Percentiles rank a stretch among this genome's conserved stretches.
phyloP scores from a whole-genome alignment of 768 basidiomycete species.

The Pisolithus microcarpus region DNA sequence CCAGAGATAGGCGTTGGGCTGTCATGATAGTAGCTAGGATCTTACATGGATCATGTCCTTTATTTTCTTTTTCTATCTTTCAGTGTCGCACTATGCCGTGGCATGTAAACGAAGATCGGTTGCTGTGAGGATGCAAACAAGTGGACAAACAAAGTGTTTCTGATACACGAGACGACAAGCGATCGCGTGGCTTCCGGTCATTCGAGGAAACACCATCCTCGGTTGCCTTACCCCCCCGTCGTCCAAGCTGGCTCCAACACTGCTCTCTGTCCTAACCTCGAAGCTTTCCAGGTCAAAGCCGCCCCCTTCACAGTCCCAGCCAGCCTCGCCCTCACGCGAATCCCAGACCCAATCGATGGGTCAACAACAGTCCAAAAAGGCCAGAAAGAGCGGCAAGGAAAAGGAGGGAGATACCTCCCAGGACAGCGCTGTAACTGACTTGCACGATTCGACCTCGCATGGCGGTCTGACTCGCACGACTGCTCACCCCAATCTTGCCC shows the following conservation, averaged over 20 bases:
- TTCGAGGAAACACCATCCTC: slow-evolving; percentile 11
- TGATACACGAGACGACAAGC: slow-evolving; percentile 10
- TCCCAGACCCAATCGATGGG: slow-evolving; percentile 55
- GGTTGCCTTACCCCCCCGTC: slow-evolving; percentile 6
- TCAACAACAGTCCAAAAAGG: slow-evolving; percentile 79
- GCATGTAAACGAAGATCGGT: not conserved
- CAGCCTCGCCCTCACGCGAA: slow-evolving; percentile 36
- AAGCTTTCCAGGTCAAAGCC: slow-evolving; percentile 66
- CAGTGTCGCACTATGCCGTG: slow-evolving; percentile 15
- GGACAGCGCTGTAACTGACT: slow-evolving; percentile 38
- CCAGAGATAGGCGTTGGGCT: not conserved
- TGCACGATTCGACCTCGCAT: slow-evolving; percentile 30
- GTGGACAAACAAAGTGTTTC: slow-evolving; percentile 26
- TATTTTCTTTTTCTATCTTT: slow-evolving; percentile 18
- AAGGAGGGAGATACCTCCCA: slow-evolving; percentile 49
- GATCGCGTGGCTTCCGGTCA: slow-evolving; percentile 21
- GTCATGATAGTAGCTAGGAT: slow-evolving; percentile 16
- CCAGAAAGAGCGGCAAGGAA: slow-evolving; percentile 65
- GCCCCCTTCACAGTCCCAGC: slow-evolving; percentile 67
- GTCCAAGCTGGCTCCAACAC: slow-evolving; percentile 72
- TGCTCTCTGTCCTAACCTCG: slow-evolving; percentile 68
- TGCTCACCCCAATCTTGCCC: slow-evolving; percentile 32
- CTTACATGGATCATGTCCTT: slow-evolving; percentile 8
- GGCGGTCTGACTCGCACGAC: slow-evolving; percentile 40
- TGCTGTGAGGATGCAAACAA: slow-evolving; percentile 26